A percentile compares a stretch with the other conserved stretches of the same genome.
These are phyloP conservation scores for Pseudogymnoascus sp. DNA, from an alignment of 2,329 filamentous ascomycete genomes.

Conservation along the genomic window DNA sequence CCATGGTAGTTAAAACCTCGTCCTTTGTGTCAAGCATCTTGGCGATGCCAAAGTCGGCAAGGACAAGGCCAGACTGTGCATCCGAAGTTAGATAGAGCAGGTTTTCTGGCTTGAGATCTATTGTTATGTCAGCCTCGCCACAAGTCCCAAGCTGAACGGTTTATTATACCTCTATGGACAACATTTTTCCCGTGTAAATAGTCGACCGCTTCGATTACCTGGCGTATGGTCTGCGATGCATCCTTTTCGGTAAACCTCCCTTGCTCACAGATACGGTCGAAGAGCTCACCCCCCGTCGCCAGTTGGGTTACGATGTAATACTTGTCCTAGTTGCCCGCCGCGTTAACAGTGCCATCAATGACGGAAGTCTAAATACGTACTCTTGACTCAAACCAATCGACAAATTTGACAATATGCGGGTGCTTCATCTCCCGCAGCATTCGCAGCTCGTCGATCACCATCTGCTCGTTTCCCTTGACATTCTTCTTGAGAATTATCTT, in stretches of 20 bases:
- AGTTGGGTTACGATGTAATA: slow-evolving; percentile 99
- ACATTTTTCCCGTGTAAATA: slow-evolving; percentile 94
- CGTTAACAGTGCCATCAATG: background rate
- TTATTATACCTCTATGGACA: slow-evolving; percentile 72
- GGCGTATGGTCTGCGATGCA: slow-evolving; percentile 80
- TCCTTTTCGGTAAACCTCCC: slow-evolving; percentile 99
- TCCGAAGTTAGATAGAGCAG: slow-evolving; percentile 82
- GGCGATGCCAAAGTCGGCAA: slow-evolving; percentile 97
- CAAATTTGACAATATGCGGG: slow-evolving; percentile 92
- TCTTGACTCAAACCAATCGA: slow-evolving; percentile 98
- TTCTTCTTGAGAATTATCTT: slow-evolving; percentile 99
- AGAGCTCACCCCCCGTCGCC: slow-evolving; percentile 90
- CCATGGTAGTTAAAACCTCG: slow-evolving; percentile 95
- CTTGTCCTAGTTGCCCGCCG: slow-evolving; percentile 63
- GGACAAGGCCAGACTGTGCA: slow-evolving; percentile 72
- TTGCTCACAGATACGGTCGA: slow-evolving; percentile 96
- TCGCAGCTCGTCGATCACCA: slow-evolving; percentile 96
- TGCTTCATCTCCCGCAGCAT: slow-evolving; percentile 89
- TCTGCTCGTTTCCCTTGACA: slow-evolving; percentile 94
- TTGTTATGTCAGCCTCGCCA: background rate
- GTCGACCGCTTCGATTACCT: slow-evolving; percentile 86
- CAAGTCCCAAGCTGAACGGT: background rate
- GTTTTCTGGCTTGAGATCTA: slow-evolving; percentile 97
- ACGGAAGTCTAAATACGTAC: slow-evolving; percentile 41
- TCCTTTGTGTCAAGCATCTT: slow-evolving; percentile 92